A percentile compares a stretch with the other conserved stretches of the same genome.
phyloP scores from a whole-genome alignment of 106 monocot species.

The Allium cepa region DNA sequence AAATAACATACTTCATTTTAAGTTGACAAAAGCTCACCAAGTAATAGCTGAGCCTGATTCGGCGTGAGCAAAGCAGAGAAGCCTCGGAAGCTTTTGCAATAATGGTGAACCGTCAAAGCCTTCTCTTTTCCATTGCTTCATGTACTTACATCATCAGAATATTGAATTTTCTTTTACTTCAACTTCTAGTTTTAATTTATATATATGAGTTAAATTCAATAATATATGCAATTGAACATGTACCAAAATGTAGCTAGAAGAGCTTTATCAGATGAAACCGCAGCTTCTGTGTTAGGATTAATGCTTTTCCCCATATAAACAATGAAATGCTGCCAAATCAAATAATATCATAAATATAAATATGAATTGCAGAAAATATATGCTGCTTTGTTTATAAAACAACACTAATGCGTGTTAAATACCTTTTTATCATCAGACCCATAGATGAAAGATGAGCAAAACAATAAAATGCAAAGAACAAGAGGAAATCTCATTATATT shows the following conservation, averaged over 20 bases:
- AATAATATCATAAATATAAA: neutral
- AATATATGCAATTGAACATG: neutral
- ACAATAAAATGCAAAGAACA: neutral
- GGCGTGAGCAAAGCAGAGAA: slow-evolving; percentile 13
- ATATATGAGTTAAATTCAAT: too few relatives aligned
- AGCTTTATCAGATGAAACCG: neutral
- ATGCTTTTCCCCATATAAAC: slow-evolving; percentile 5
- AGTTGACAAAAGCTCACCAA: neutral
- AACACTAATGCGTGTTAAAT: neutral
- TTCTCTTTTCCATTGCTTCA: neutral
- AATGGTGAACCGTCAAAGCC: neutral
- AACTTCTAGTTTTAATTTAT: neutral
- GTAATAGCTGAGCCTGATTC: neutral
- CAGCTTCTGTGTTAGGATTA: neutral
- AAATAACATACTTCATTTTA: too few relatives aligned
- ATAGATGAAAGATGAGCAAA: slow-evolving; percentile 3
- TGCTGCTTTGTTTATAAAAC: neutral
- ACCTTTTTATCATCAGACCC: slow-evolving; percentile 7
- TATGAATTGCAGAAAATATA: neutral
- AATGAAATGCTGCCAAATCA: slow-evolving; percentile 2
- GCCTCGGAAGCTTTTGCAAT: slow-evolving; percentile 7
- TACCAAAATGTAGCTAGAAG: slow-evolving; percentile 9
- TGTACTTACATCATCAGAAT: neutral
- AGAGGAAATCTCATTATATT: neutral
- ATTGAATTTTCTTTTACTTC: neutral